Evolutionary conservation across 2,329 filamentous ascomycete species (phyloP), one percentile per base, ranked within the genome.

Genomic region (Verticillium isaacii): DNA sequence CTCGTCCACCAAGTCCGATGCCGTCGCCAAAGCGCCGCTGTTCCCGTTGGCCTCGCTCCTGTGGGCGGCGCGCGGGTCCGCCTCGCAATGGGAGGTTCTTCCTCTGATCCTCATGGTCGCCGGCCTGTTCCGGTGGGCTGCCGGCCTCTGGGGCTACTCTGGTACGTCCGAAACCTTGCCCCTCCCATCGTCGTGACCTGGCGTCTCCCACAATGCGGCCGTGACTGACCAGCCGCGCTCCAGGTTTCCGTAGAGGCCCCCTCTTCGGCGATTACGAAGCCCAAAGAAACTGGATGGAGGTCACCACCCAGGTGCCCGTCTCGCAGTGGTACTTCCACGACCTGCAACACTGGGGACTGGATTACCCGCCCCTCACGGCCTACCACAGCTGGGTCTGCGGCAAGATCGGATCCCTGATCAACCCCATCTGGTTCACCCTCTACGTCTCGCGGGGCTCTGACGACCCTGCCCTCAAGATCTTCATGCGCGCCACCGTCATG

Each of bases 241-340:
- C 64, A 93, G 91, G 94, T 61, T 91, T 89, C 70, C 81, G 89
- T 63, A 86, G 85, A 63, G 93, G 93, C 39, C 95, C 95, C 6
- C 93, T 97, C 87, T 91, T 93, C 72, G 95, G 95, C 67, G 95
- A 99, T 76, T 99, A 97, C 77, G 95, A 99, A 79, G 95, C 96
- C 3, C 95, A 99, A 75, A 82, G 95, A 69, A 95, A 99, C 76
- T 99, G 95, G 95, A 97, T 99, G 93, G 95, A 99, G 72, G 82
- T 99, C 66, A 97, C 95, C 2, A 91, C 87, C 9, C 87, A 97
- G 63, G 81, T 99, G 2, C 95, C 95, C 15, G 83, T 96, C 41
- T 95, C 92, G 12, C 90, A 95, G 74, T 99, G 96, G 95, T 99
- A 99, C 76, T 97, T 96, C 72, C 92, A 99, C 74, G 93, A 99